Evolutionary conservation across 768 basidiomycete species (phyloP), one percentile per base, ranked within the genome.

Genomic region (Rhodotorula kratochvilovae): DNA sequence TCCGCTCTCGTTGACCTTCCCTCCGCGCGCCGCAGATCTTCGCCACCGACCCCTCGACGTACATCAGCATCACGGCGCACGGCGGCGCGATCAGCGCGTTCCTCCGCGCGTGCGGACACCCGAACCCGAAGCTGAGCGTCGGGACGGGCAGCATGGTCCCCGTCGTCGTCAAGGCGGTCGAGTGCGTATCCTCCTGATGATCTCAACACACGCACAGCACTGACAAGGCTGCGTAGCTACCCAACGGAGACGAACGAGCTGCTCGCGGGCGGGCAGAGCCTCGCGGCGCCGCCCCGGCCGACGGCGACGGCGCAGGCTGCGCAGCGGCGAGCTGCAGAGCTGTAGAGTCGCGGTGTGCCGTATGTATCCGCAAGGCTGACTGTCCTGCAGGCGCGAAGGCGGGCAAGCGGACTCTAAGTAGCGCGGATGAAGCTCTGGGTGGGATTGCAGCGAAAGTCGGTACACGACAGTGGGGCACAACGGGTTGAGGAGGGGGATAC

Each of bases 11-110:
- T 25, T 11, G 2, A 6, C 48, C 25, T 11, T 12, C 25, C 11
- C 33, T 29, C 4, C 51, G 13, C 45, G 0, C 5, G 16, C 1
- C 5, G 3, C 62, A 70, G 68, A 57, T 79, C 56, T 80, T 80
- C 36, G 70, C 78, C 2, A 68, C 65, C 5, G 77, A 78, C 39
- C 19, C 65, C 3, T 48, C 64, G 10, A 62, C 73, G 19, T 76
- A 71, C 70, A 61, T 80, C 63, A 72, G 68, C 51, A 78, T 80
- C 42, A 79, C 79, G 4, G 74, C 77, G 12, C 79, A 80, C 55
- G 70, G 70, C 11, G 79, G 78, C 19, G 68, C 68, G 15, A 79
- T 79, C 42, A 39, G 63, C 21, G 64, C 76, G 0, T 72, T 78
- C 59, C 76, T 78, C 53, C 61, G 60, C 11, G 77, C 71, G 6